Base-by-base conservation (phyloP, 768 basidiomycete genomes). In the Tylopilus balloui region DNA sequence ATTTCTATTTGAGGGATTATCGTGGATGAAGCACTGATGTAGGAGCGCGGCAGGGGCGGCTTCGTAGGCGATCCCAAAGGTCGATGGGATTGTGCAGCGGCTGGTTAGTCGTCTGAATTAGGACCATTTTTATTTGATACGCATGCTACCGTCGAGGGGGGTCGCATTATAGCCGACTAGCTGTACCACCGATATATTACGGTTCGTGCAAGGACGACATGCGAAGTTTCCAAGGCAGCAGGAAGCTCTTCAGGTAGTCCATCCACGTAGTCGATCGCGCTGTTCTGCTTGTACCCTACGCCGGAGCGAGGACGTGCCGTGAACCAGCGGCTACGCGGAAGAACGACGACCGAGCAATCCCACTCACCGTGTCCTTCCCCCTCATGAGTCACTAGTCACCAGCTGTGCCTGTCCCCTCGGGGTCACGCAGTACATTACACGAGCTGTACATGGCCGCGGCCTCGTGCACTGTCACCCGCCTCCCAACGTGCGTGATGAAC, bases 261-360 rank as follows among this genome's bases (percentile, higher is more conserved):
- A 27, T 73, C 71, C 37, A 68, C 66, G 35, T 66, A 75, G 48
- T 74, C 72, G 23, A 75, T 71, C 20, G 73, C 70, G 28, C 67
- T 71, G 64, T 71, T 73, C 53, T 74, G 72, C 53, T 55, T 69
- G 60, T 75, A 75, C 7, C 72, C 73, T 71, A 45, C 10, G 50
- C 8, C 42, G 6, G 5, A 47, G 32, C 10, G 17, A n/a, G 19
- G n/a, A n/a, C n/a, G n/a, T n/a, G n/a, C n/a, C n/a, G n/a, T n/a
- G n/a, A n/a, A n/a, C n/a, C n/a, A n/a, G n/a, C n/a, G n/a, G n/a
- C n/a, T n/a, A n/a, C n/a, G n/a, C n/a, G n/a, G 15, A 31, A 6
- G 27, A 42, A 23, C 31, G 4, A 23, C 13, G 29, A 25, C 8
- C 21, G 24, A 42, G 15, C 39, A n/a, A 23, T 5, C 14, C 19